Evolutionary conservation across 2,329 filamentous ascomycete genomes (phyloP).

Genomic region (Ophiosphaerella herpotricha): DNA sequence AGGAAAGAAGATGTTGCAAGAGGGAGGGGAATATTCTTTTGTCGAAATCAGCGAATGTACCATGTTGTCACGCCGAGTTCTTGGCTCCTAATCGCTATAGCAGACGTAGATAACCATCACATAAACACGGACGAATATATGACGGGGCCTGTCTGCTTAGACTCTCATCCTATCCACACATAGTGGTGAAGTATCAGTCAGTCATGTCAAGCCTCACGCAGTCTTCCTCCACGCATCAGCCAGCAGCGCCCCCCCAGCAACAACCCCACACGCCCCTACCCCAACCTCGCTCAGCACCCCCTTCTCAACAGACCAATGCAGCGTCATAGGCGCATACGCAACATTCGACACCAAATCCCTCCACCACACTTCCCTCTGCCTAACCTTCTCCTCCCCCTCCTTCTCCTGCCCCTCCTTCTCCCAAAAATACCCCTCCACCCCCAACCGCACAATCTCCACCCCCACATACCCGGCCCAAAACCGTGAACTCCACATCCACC

Average conservation of each 20-base stretch:
- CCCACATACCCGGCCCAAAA: slow-evolving; percentile 81
- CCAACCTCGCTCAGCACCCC: slow-evolving; percentile 56
- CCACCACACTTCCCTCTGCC: slow-evolving; percentile 58
- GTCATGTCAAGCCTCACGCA: slow-evolving; percentile 15
- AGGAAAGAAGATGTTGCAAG: too few relatives aligned
- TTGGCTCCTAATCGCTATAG: too few relatives aligned
- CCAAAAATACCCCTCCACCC: slow-evolving; percentile 43
- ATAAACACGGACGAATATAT: too few relatives aligned
- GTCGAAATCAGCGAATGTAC: too few relatives aligned
- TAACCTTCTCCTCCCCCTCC: slow-evolving; percentile 55
- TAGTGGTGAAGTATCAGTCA: too few relatives aligned
- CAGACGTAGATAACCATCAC: too few relatives aligned
- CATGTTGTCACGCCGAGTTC: too few relatives aligned
- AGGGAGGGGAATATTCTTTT: too few relatives aligned
- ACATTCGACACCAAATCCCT: slow-evolving; percentile 70
- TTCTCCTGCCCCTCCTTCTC: slow-evolving; percentile 30
- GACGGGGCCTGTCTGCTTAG: too few relatives aligned
- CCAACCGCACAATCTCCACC: slow-evolving; percentile 72
- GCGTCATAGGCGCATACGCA: slow-evolving; percentile 79
- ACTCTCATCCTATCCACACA: too few relatives aligned
- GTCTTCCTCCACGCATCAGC: slow-evolving; percentile 53
- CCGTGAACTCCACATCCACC: slow-evolving; percentile 73
- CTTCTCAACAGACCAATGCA: slow-evolving; percentile 76
- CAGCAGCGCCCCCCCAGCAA: slow-evolving; percentile 52
- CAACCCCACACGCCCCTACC: slow-evolving; percentile 58